Base-by-base conservation (phyloP, 2,329 filamentous ascomycete species). In the Sporothrix luriei region DNA sequence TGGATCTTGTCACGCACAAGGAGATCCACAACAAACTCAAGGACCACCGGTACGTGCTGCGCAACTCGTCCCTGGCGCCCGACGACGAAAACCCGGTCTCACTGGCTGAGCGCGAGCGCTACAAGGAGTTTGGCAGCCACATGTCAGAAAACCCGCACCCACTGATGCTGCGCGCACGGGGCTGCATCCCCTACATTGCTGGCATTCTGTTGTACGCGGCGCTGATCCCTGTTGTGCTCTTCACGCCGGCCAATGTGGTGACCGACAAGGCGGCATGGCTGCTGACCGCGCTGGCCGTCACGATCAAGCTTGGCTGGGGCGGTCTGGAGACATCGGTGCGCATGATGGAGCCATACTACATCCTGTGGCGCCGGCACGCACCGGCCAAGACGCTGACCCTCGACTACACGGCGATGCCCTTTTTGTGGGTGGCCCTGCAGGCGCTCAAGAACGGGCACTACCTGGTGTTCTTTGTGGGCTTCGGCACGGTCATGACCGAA, bases 301-400 rank as follows among this genome's bases (percentile, higher is more conserved):
- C 83, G 69, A 84, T 92, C 74, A 91, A 91, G 77, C 82, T 92
- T 26, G 80, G 84, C 59, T 93, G 90, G 90, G 85, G 85, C 71
- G 85, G 87, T 3, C 82, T 92, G 71, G 91, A 92, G 75, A 89
- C 86, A 69, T 85, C 88, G 33, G 84, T 92, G 61, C 88, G 90
- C 54, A 89, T 92, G 84, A 87, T 92, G 78, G 89, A 92, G 77
- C 90, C 90, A 1, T 93, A 90, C 75, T 91, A 89, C 76, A 86
- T 91, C 71, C 84, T 93, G 2, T 89, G 87, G 16, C 82, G 82
- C 67, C 85, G 90, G 3, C 86, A 90, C 73, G 90, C 90, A 3
- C 85, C 88, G 0, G 82, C 89, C 7, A 86, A 84, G 73, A 89
- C 87, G 1, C 83, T 93, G 7, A 89, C 87, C 0, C 84, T 92